Percentiles rank a stretch among this genome's conserved stretches.
phyloP scores from a whole-genome alignment of 202 grass and related monocot species.

The Setaria viridis region DNA sequence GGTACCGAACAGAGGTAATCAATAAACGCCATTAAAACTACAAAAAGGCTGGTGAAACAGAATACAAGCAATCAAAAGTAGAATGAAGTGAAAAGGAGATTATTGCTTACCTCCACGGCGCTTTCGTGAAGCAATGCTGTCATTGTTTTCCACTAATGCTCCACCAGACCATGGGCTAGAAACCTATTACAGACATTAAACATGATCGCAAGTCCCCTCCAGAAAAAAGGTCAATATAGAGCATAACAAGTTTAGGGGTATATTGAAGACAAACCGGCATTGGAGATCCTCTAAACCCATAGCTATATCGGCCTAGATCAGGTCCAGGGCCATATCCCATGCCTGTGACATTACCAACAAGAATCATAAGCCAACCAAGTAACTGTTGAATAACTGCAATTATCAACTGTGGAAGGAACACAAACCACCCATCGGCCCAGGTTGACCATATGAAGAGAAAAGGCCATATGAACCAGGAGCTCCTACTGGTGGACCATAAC shows the following conservation, averaged over 20 bases:
- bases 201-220: not conserved
- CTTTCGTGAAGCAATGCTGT: slow-evolving; percentile 85
- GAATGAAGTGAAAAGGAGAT: not conserved
- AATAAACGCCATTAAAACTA: slow-evolving; percentile 24
- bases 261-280: slow-evolving; percentile 68
- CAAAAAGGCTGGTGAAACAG: not conserved
- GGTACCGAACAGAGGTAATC: not conserved
- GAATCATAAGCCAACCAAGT: slow-evolving; percentile 34
- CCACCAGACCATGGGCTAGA: slow-evolving; percentile 75
- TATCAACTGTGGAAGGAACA: slow-evolving; percentile 44
- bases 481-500: slow-evolving; percentile 70
- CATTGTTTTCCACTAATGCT: slow-evolving; percentile 71
- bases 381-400: slow-evolving; percentile 26
- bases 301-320: slow-evolving; percentile 70
- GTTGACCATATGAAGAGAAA: slow-evolving; percentile 83
- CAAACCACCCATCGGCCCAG: slow-evolving; percentile 63
- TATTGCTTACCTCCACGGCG: slow-evolving; percentile 77
- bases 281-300: slow-evolving; percentile 92
- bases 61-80: slow-evolving; percentile 27
- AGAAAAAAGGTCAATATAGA: slow-evolving; percentile 3
- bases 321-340: slow-evolving; percentile 79
- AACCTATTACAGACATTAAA: slow-evolving; percentile 64
- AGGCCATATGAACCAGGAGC: slow-evolving; percentile 76
- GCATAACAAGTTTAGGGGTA: slow-evolving; percentile 25
- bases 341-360: slow-evolving; percentile 53